A percentile compares a stretch with the other conserved stretches of the same genome.
phyloP scores from a whole-genome alignment of 306 rosid genomes.

The Malus sieversii region DNA sequence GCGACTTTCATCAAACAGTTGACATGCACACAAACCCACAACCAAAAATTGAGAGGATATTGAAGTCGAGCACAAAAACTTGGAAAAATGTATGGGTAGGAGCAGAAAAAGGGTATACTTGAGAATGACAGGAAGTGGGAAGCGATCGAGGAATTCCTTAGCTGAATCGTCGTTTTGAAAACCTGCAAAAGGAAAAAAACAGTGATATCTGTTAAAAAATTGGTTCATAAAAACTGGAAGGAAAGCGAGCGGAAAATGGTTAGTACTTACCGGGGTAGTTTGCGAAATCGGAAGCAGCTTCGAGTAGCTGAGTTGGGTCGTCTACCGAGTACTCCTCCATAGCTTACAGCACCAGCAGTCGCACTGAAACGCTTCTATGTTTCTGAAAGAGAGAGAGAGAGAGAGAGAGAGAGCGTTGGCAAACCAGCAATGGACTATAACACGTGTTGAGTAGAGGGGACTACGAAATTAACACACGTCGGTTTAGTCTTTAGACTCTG shows the following conservation, averaged over 20 bases:
- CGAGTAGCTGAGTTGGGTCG: conserved; percentile 54
- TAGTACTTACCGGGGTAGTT: conserved; percentile 43
- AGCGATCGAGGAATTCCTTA: conserved; percentile 55
- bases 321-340: conserved; percentile 42
- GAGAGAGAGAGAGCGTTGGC: background rate
- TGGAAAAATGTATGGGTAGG: background rate
- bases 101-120: conserved; percentile 29
- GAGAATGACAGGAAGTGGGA: conserved; percentile 66
- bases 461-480: background rate
- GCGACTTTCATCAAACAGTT: background rate
- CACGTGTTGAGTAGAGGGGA: background rate
- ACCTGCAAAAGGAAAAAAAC: conserved; percentile 29
- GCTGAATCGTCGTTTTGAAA: conserved; percentile 55
- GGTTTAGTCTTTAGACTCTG: background rate
- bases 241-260: background rate
- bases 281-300: conserved; percentile 66
- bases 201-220: background rate
- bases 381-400: background rate
- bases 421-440: background rate
- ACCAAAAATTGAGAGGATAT: background rate
- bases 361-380: background rate
- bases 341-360: background rate
- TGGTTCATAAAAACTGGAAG: background rate
- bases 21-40: background rate
- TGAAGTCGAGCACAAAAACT: background rate